phyloP scores from a whole-genome alignment of 805 yeast species.

The Barnettozyma pratensis region DNA sequence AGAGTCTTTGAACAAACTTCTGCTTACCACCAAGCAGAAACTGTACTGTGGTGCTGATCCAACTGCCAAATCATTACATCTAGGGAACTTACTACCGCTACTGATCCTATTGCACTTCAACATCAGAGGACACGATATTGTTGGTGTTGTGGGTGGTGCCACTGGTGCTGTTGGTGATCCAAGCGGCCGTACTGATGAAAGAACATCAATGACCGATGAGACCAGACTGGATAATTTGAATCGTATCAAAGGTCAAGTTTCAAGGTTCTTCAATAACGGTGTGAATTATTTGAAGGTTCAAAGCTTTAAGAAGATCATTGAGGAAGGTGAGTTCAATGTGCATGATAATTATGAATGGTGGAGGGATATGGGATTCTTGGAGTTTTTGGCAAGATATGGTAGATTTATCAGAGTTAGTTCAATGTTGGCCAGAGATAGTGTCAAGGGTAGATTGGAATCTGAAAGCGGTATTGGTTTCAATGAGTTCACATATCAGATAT shows the following conservation, averaged over 20 bases:
- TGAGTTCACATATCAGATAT: conserved; percentile 87
- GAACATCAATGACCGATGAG: conserved; percentile 50
- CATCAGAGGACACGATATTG: conserved; percentile 78
- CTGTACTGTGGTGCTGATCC: conserved; percentile 97
- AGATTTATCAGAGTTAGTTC: conserved; percentile 72
- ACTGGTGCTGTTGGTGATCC: conserved; percentile 97
- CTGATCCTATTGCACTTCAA: conserved; percentile 81
- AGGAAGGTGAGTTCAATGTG: conserved; percentile 37
- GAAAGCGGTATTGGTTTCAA: conserved; percentile 84
- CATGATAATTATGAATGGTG: conserved; percentile 84
- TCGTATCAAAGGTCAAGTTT: conserved; percentile 58
- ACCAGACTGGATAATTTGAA: conserved; percentile 52
- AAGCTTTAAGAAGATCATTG: conserved; percentile 24
- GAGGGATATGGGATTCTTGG: conserved; percentile 68
- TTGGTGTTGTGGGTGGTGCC: conserved; percentile 88
- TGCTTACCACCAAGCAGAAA: conserved; percentile 30
- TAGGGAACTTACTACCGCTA: conserved; percentile 87
- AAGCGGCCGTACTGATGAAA: conserved; percentile 79
- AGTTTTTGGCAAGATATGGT: conserved; percentile 74
- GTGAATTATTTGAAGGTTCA: conserved; percentile 47
- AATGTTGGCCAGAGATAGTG: conserved; percentile 87
- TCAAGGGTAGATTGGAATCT: conserved; percentile 64
- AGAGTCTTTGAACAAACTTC: conserved; percentile 2
- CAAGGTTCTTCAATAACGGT: conserved; percentile 56
- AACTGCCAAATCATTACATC: conserved; percentile 80